A percentile compares a stretch with the other conserved stretches of the same genome.
phyloP scores from a whole-genome alignment of 352 stramenopile genomes.

The Globisporangium cylindrosporum region DNA sequence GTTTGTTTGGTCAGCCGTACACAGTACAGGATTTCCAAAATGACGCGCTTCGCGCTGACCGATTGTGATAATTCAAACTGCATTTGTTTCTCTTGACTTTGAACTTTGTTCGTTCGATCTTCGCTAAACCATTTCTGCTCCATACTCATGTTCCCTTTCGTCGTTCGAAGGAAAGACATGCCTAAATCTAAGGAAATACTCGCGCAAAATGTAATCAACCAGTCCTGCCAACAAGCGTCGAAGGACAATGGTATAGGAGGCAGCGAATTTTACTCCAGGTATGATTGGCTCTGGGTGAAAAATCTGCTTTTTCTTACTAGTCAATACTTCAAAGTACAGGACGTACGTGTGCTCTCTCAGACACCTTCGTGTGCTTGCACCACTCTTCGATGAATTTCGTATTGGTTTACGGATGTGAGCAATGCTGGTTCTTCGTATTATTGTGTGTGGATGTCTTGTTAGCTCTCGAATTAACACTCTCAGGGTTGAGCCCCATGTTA shows the following conservation, averaged over 20 bases:
- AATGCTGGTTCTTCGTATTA: too few relatives aligned
- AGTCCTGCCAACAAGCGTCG: neutral
- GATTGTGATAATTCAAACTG: neutral
- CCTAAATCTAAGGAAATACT: neutral
- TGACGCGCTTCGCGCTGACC: neutral
- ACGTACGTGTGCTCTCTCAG: too few relatives aligned
- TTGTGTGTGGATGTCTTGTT: too few relatives aligned
- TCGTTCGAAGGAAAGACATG: neutral
- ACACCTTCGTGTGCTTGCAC: too few relatives aligned
- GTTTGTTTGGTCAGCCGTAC: neutral
- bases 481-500: neutral
- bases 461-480: neutral
- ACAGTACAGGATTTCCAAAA: neutral
- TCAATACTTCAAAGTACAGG: too few relatives aligned
- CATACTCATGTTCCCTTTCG: neutral
- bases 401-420: too few relatives aligned
- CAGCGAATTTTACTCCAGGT: too few relatives aligned
- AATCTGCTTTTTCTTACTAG: too few relatives aligned
- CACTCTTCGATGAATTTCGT: too few relatives aligned
- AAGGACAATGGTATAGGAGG: neutral
- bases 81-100: neutral
- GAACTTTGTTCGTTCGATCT: neutral
- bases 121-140: neutral
- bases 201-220: too few relatives aligned
- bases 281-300: too few relatives aligned